Conservation (phyloP, 495 filamentous ascomycete genomes). For the Geoglossum glabrum region DNA sequence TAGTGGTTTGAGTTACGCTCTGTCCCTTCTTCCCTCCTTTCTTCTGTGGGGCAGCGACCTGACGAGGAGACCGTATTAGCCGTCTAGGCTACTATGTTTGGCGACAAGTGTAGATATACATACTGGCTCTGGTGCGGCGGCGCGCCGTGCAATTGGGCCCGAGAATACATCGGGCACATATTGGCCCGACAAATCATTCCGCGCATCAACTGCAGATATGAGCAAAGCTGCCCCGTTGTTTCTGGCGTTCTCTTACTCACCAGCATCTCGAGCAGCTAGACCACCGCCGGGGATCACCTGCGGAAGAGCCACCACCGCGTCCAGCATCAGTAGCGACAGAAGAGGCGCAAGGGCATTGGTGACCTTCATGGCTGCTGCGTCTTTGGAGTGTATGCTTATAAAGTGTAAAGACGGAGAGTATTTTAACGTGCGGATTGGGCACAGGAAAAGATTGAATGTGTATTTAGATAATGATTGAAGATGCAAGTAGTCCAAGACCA, state of each 20-base stretch:
- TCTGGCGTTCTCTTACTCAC: neutral
- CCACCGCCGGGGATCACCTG: neutral
- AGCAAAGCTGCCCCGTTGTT: neutral
- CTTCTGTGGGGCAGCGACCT: too few species aligned
- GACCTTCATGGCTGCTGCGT: neutral
- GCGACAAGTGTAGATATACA: too few species aligned
- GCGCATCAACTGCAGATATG: neutral
- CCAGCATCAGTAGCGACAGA: neutral
- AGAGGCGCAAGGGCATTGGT: neutral
- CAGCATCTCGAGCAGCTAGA: neutral
- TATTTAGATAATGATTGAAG: too few species aligned
- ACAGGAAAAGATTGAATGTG: neutral
- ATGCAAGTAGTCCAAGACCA: too few species aligned
- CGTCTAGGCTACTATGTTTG: too few species aligned
- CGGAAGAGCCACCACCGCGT: neutral
- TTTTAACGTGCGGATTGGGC: too few species aligned
- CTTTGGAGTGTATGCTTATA: neutral
- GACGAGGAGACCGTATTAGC: too few species aligned
- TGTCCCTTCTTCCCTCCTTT: too few species aligned
- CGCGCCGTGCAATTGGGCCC: neutral
- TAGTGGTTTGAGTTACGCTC: too few species aligned
- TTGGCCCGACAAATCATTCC: neutral
- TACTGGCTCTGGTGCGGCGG: too few species aligned
- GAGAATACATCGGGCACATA: neutral
- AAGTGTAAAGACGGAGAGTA: neutral